Conservation (phyloP, 495 filamentous ascomycete species). For the Beverwykella pulmonaria region DNA sequence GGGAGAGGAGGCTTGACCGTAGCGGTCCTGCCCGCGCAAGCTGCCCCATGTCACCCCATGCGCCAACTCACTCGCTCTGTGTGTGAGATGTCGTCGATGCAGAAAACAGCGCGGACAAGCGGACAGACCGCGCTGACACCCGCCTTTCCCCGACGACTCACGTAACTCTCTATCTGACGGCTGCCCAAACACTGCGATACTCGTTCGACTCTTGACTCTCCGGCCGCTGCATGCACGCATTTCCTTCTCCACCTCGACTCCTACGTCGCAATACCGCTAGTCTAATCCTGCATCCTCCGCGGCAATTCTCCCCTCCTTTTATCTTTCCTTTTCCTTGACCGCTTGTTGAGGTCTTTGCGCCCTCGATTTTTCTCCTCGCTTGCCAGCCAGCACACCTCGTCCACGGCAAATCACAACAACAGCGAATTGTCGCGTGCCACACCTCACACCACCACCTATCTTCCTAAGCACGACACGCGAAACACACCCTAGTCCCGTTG, state of each 20-base stretch:
- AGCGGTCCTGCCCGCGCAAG: background rate
- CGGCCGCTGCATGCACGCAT: background rate
- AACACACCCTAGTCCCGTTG: conserved; percentile 12
- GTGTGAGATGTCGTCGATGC: background rate
- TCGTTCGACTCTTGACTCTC: background rate
- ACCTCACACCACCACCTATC: conserved; percentile 13
- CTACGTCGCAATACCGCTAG: background rate
- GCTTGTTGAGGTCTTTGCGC: background rate
- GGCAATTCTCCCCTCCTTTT: background rate
- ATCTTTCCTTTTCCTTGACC: background rate
- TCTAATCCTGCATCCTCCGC: background rate
- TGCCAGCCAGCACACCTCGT: conserved; percentile 21
- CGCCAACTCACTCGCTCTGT: background rate
- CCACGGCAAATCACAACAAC: conserved; percentile 23
- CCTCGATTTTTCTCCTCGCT: conserved; percentile 2
- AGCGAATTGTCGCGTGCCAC: conserved; percentile 17
- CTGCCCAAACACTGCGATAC: background rate
- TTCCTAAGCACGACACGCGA: background rate
- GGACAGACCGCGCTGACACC: background rate
- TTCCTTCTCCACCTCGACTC: background rate
- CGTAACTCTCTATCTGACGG: too few species aligned
- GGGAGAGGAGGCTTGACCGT: background rate
- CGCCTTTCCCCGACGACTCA: background rate
- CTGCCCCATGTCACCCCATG: background rate
- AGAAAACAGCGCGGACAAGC: background rate